These are phyloP conservation scores for Nidularia pulvinata DNA, from an alignment of 768 basidiomycete genomes.

Conservation along the genomic window DNA sequence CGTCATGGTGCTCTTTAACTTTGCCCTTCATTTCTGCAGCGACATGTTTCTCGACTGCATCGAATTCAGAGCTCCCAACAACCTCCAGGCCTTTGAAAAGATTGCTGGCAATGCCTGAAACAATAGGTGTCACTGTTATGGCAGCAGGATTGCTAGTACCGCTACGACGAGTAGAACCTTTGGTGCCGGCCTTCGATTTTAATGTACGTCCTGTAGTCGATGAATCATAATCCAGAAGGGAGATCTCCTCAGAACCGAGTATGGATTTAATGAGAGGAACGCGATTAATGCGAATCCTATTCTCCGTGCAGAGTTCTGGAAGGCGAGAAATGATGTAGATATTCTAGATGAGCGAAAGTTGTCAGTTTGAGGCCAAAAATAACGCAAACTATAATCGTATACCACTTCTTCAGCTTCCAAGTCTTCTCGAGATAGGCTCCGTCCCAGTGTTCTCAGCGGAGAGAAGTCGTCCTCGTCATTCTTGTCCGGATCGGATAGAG, in stretches of 20 bases:
- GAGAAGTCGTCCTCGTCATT: conserved; percentile 24
- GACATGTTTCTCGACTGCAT: conserved; percentile 23
- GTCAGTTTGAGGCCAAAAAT: too few relatives aligned
- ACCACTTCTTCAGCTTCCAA: conserved; percentile 46
- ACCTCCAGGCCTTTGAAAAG: conserved; percentile 47
- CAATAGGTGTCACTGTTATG: conserved; percentile 38
- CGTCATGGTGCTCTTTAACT: conserved; percentile 22
- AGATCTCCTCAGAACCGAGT: too few relatives aligned
- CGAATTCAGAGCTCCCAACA: conserved; percentile 21
- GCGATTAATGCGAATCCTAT: too few relatives aligned
- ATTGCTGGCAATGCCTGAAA: conserved; percentile 41
- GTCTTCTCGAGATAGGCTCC: conserved; percentile 37
- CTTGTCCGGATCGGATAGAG: conserved; percentile 22
- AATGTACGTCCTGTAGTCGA: too few relatives aligned
- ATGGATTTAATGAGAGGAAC: too few relatives aligned
- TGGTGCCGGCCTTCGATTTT: too few relatives aligned
- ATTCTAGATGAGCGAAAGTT: too few relatives aligned
- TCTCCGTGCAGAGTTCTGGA: too few relatives aligned
- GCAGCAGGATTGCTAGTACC: too few relatives aligned
- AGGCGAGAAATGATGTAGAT: too few relatives aligned
- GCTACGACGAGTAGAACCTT: too few relatives aligned
- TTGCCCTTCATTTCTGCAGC: conserved; percentile 20
- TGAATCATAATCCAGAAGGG: too few relatives aligned
- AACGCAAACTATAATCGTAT: conserved; percentile 12
- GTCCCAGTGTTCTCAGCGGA: conserved; percentile 36